Evolutionary conservation across 441 rosid species (phyloP).

Genomic region (Populus hybrid): DNA sequence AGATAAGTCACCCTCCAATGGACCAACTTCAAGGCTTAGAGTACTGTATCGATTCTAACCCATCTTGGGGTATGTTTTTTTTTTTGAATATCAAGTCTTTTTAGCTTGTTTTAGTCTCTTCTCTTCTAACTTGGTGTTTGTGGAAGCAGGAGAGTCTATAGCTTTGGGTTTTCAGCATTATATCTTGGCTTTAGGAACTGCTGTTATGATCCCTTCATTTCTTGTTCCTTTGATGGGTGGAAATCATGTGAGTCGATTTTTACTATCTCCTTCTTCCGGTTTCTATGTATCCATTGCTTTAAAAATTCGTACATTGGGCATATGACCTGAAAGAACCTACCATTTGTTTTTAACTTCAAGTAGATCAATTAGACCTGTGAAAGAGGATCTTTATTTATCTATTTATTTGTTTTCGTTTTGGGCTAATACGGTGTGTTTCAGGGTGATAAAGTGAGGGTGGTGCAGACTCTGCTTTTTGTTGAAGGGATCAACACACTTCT

Average conservation of each 20-base stretch:
- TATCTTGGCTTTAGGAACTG: slow-evolving; percentile 93
- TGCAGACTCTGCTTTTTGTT: slow-evolving; percentile 88
- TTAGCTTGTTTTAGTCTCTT: not conserved
- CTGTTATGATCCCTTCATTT: slow-evolving; percentile 98
- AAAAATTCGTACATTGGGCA: not conserved
- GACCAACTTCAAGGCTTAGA: slow-evolving; percentile 99
- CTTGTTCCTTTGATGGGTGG: slow-evolving; percentile 99
- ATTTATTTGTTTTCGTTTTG: not conserved
- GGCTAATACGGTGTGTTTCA: slow-evolving; percentile 25
- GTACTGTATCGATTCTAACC: slow-evolving; percentile 98
- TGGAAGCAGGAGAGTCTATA: slow-evolving; percentile 80
- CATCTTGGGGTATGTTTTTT: slow-evolving; percentile 77
- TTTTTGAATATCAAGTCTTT: not conserved
- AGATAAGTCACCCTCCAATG: slow-evolving; percentile 87
- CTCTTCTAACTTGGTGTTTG: slow-evolving; percentile 5
- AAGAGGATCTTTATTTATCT: not conserved
- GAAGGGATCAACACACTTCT: slow-evolving; percentile 93
- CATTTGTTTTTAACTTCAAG: not conserved
- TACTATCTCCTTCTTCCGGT: not conserved
- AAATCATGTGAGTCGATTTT: slow-evolving; percentile 57
- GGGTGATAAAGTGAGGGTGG: slow-evolving; percentile 98
- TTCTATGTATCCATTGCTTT: not conserved
- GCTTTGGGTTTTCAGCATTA: slow-evolving; percentile 98
- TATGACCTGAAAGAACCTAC: not conserved
- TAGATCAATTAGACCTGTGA: not conserved